Evolutionary conservation across 345 rosid genomes (phyloP).

Genomic region (Eutrema heterophyllum): DNA sequence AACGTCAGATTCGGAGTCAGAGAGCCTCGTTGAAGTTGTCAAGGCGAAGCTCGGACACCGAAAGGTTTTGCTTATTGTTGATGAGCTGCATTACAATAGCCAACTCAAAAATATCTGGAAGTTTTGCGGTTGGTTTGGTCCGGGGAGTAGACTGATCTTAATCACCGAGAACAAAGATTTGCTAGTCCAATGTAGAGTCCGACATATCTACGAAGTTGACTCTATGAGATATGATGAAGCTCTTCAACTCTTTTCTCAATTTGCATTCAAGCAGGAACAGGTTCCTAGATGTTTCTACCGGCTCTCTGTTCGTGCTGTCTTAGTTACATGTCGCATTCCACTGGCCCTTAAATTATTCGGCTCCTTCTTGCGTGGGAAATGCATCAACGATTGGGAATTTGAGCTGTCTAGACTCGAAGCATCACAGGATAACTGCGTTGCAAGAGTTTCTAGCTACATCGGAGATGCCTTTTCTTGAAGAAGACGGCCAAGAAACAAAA

Average conservation of each 20-base stretch:
- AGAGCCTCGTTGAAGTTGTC: background rate
- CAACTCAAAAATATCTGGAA: background rate
- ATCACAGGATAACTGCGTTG: background rate
- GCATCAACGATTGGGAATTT: conserved; percentile 15
- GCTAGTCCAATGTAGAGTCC: background rate
- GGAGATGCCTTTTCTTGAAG: background rate
- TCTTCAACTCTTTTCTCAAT: background rate
- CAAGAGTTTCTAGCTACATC: conserved; percentile 8
- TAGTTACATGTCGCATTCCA: conserved; percentile 16
- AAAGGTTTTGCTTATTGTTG: conserved; percentile 12
- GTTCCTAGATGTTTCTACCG: background rate
- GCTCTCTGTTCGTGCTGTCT: background rate
- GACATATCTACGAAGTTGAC: background rate
- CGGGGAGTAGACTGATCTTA: conserved; percentile 1
- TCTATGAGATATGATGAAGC: background rate
- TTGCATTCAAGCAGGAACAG: background rate
- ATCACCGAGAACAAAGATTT: background rate
- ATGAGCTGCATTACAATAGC: background rate
- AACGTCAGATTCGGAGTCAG: background rate
- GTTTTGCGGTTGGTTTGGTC: background rate
- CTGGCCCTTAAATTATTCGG: conserved; percentile 34
- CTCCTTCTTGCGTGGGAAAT: background rate
- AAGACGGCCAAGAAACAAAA: background rate
- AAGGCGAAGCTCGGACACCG: conserved; percentile 11
- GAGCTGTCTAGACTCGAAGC: conserved; percentile 6